Evolutionary conservation across 2,329 filamentous ascomycete genomes (phyloP).

Genomic region (Talaromyces atroroseus): DNA sequence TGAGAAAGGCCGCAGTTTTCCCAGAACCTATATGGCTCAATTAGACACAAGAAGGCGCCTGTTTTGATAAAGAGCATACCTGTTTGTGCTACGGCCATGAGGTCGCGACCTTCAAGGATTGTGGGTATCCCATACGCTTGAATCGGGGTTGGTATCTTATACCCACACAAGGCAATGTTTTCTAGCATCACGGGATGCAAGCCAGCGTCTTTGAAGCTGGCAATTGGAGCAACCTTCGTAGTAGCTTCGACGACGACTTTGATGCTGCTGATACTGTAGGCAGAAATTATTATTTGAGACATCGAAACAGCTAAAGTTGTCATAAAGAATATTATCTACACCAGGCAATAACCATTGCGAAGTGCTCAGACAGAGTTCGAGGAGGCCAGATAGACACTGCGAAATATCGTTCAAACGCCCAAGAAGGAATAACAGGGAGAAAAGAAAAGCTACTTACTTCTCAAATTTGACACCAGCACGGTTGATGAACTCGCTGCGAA

Average conservation of each 20-base stretch:
- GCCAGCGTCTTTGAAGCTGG: conserved; percentile 66
- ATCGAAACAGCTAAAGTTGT: background rate
- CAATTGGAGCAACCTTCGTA: conserved; percentile 44
- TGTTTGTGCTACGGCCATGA: conserved; percentile 88
- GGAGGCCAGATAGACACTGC: background rate
- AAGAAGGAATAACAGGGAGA: background rate
- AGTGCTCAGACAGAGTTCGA: background rate
- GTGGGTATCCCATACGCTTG: conserved; percentile 81
- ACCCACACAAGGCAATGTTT: conserved; percentile 70
- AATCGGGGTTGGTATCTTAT: conserved; percentile 72
- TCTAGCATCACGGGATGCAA: conserved; percentile 77
- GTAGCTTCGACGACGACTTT: conserved; percentile 48
- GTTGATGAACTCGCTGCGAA: conserved; percentile 50
- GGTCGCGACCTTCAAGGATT: conserved; percentile 68
- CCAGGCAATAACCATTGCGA: background rate
- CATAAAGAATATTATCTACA: background rate
- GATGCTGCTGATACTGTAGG: conserved; percentile 41
- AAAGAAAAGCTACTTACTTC: conserved; percentile 43
- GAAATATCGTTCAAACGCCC: background rate
- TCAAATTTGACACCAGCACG: conserved; percentile 59
- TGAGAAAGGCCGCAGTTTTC: conserved; percentile 88
- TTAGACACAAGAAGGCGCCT: background rate
- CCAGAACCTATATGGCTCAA: conserved; percentile 66
- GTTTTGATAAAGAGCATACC: conserved; percentile 53
- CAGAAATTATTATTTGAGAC: conserved; percentile 9